Evolutionary conservation across 352 stramenopile genomes (phyloP).

Genomic region (Pythium grandisporangium): DNA sequence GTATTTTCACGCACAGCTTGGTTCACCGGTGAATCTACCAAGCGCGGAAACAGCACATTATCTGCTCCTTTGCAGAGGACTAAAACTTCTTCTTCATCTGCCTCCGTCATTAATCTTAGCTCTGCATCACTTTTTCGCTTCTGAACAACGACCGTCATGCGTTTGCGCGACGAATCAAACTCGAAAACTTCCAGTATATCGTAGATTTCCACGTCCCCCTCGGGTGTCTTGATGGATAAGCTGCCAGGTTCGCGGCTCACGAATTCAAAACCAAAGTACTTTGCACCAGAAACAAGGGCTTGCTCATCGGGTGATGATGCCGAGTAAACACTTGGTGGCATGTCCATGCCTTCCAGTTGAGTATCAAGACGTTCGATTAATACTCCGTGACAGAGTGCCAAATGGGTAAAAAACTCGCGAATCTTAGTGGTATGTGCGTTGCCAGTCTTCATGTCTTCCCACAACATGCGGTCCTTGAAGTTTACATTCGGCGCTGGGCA

Average conservation of each 20-base stretch:
- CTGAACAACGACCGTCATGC: constrained; percentile 82
- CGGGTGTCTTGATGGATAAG: constrained; percentile 54
- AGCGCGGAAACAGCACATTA: constrained; percentile 77
- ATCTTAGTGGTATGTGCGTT: constrained; percentile 44
- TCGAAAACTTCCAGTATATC: constrained; percentile 91
- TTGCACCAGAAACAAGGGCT: constrained; percentile 75
- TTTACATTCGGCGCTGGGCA: constrained; percentile 56
- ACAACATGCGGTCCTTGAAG: constrained; percentile 64
- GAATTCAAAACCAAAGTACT: constrained; percentile 84
- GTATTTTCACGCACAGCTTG: constrained; percentile 30
- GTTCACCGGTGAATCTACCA: constrained; percentile 33
- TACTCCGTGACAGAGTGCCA: constrained; percentile 93
- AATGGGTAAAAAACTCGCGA: constrained; percentile 74
- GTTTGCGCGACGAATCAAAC: constrained; percentile 87
- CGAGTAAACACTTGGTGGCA: constrained; percentile 61
- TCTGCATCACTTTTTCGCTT: constrained; percentile 60
- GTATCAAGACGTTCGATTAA: constrained; percentile 91
- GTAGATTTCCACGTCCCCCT: constrained; percentile 58
- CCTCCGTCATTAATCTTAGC: constrained; percentile 52
- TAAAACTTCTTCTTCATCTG: constrained; percentile 64
- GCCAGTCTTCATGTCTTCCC: constrained; percentile 32
- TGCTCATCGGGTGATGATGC: constrained; percentile 87
- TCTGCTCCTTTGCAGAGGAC: constrained; percentile 79
- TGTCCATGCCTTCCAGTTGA: constrained; percentile 29
- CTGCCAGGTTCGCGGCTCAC: constrained; percentile 55